Conservation (phyloP, 768 basidiomycete species). For the Kwoniella newhampshirensis region DNA sequence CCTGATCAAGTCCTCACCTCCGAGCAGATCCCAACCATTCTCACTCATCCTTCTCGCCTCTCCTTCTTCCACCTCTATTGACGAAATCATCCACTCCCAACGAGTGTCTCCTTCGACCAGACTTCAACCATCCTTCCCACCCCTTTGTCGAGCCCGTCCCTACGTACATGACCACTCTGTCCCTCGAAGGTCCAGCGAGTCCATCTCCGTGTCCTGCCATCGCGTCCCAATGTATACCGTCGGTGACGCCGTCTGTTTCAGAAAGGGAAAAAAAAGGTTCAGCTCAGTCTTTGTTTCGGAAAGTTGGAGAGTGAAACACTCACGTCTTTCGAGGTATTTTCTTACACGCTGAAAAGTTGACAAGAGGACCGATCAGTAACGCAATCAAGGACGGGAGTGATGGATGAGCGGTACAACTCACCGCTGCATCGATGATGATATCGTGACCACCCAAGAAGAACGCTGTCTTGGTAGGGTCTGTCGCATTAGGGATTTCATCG, state of each 20-base stretch:
- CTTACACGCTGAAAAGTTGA: slow-evolving; percentile 66
- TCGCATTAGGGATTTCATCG: slow-evolving; percentile 80
- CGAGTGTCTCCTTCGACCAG: slow-evolving; percentile 15
- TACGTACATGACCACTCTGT: slow-evolving; percentile 42
- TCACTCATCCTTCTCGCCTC: too few species aligned
- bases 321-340: slow-evolving; percentile 73
- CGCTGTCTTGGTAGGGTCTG: slow-evolving; percentile 64
- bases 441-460: slow-evolving; percentile 84
- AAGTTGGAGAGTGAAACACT: too few species aligned
- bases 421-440: slow-evolving; percentile 71
- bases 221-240: slow-evolving; percentile 64
- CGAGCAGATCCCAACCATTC: too few species aligned
- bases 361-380: neutral
- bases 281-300: slow-evolving; percentile 59
- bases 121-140: slow-evolving; percentile 26
- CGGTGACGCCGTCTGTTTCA: slow-evolving; percentile 58
- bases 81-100: slow-evolving; percentile 12
- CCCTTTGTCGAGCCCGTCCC: slow-evolving; percentile 39
- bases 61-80: neutral
- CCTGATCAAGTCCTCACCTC: too few species aligned
- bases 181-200: slow-evolving; percentile 35
- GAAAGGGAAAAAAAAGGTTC: slow-evolving; percentile 45
- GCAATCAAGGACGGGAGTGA: too few species aligned
- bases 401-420: slow-evolving; percentile 44
- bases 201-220: slow-evolving; percentile 50